phyloP scores from a whole-genome alignment of 805 yeast genomes.

The Pichia membranifaciens region DNA sequence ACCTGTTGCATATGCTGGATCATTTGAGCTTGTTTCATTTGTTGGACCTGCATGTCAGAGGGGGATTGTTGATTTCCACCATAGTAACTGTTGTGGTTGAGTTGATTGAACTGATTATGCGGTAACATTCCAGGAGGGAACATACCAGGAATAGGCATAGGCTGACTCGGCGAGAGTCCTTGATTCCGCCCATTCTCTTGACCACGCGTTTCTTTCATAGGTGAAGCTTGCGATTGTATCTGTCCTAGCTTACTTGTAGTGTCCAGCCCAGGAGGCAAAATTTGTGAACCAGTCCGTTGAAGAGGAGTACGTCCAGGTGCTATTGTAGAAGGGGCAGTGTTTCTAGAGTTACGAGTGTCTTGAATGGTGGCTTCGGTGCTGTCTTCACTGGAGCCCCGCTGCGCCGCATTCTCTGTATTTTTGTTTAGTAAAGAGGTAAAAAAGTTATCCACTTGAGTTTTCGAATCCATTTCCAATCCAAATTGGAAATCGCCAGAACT shows the following conservation, averaged over 20 bases:
- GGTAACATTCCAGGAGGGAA: background rate
- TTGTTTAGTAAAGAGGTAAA: conserved; percentile 17
- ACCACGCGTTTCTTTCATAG: background rate
- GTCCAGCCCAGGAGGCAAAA: conserved; percentile 1
- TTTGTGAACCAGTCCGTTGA: background rate
- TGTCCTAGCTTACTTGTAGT: no score
- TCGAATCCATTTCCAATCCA: conserved; percentile 15
- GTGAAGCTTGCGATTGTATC: no score
- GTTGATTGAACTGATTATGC: background rate
- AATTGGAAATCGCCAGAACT: conserved; percentile 18
- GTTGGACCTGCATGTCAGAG: conserved; percentile 4
- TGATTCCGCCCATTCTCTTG: background rate
- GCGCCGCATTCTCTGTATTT: background rate
- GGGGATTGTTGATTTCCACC: background rate
- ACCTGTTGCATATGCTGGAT: conserved; percentile 9
- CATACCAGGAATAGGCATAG: no score
- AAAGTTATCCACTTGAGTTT: conserved; percentile 21
- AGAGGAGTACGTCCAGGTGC: background rate
- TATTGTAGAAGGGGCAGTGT: no score
- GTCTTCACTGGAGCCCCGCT: no score
- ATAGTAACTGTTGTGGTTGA: background rate
- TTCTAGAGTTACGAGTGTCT: background rate
- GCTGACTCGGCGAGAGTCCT: background rate
- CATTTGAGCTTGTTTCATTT: conserved; percentile 5
- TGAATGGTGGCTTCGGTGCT: background rate